phyloP scores from a whole-genome alignment of 306 rosid species.

The Rosa lucieae region DNA sequence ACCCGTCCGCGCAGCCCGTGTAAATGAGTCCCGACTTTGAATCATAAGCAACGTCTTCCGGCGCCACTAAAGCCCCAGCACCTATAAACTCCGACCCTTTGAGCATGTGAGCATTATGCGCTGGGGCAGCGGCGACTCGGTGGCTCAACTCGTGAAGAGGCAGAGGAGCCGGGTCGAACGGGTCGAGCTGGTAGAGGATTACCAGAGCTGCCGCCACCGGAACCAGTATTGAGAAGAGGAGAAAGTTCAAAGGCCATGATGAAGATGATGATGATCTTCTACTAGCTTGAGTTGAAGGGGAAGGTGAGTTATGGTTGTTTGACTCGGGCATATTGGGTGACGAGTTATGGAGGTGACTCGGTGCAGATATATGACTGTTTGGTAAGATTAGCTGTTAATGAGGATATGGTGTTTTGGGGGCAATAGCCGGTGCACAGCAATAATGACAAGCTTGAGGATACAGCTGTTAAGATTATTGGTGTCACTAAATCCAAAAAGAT shows the following conservation, averaged over 20 bases:
- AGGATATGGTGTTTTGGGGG: no score
- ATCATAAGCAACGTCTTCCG: conserved; percentile 71
- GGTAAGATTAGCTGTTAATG: no score
- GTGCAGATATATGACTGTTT: neutral
- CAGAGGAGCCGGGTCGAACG: neutral
- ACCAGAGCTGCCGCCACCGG: conserved; percentile 26
- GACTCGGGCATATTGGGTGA: conserved; percentile 20
- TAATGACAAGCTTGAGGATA: neutral
- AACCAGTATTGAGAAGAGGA: conserved; percentile 7
- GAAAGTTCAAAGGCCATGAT: conserved; percentile 1
- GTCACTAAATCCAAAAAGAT: no score
- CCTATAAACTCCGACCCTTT: conserved; percentile 44
- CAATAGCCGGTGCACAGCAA: no score
- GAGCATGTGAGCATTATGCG: conserved; percentile 30
- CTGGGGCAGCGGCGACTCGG: conserved; percentile 18
- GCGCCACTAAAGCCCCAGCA: conserved; percentile 37
- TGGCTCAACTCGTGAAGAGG: neutral
- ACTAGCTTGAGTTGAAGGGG: neutral
- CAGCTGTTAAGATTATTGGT: no score
- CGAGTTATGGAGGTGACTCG: neutral
- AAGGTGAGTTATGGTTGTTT: neutral
- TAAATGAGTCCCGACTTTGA: conserved; percentile 46
- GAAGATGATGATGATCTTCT: neutral
- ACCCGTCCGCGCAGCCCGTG: conserved; percentile 78
- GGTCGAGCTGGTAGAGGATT: neutral